Conservation (phyloP, 1,284 basidiomycete species). For the Ceratobasidium sp. region DNA sequence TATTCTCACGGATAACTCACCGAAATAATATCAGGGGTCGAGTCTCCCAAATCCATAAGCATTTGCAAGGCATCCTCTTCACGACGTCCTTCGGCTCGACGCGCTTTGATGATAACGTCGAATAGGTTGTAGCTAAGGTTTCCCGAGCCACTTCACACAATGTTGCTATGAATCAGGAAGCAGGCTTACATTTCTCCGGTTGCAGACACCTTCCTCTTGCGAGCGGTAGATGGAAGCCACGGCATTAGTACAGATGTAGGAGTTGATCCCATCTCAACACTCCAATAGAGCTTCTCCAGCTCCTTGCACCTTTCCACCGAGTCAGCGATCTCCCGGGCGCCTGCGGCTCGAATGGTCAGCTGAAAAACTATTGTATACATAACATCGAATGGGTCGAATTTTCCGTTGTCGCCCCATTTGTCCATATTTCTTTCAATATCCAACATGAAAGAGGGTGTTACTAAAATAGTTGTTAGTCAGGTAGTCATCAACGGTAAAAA, state of each 20-base stretch:
- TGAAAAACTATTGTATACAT: constrained; percentile 27
- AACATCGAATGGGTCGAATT: constrained; percentile 22
- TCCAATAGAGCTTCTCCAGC: constrained; percentile 23
- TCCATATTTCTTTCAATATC: constrained; percentile 22
- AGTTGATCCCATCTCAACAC: constrained; percentile 12
- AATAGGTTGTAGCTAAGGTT: constrained; percentile 4
- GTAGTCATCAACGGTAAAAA: background rate
- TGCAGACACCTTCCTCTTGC: background rate
- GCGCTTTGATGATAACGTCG: constrained; percentile 22
- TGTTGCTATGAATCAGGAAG: background rate
- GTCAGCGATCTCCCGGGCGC: constrained; percentile 16
- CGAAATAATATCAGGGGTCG: background rate
- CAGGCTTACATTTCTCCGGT: constrained; percentile 7
- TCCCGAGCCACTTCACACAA: background rate
- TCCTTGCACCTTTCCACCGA: constrained; percentile 19
- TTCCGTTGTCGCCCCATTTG: constrained; percentile 13
- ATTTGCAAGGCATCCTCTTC: constrained; percentile 14
- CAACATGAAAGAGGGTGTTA: constrained; percentile 9
- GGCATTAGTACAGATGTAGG: constrained; percentile 5
- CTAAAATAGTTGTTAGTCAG: background rate
- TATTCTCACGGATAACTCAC: background rate
- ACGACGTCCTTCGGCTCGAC: background rate
- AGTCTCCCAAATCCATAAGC: constrained; percentile 6
- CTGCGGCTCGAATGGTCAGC: constrained; percentile 12
- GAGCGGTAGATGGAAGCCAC: constrained; percentile 9